Evolutionary conservation across 164 flowering plant genomes (phyloP).

Genomic region (Dillenia suffruticosa): DNA sequence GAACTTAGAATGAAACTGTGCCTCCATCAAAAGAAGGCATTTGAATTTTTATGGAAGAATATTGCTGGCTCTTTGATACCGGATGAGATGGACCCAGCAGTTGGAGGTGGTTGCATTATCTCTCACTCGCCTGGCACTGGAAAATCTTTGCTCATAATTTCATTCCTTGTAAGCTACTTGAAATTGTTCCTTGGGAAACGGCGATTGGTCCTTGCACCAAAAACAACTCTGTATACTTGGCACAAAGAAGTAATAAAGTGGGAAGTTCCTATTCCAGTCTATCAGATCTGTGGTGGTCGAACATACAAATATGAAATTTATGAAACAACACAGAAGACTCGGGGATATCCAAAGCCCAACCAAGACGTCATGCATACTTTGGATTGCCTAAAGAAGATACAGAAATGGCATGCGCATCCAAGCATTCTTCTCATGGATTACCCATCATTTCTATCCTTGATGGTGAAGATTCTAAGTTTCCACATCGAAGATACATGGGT

Average conservation of each 20-base stretch:
- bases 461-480: constrained; percentile 56
- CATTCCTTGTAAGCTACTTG: constrained; percentile 85
- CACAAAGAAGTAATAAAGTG: constrained; percentile 83
- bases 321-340: constrained; percentile 16
- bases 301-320: constrained; percentile 37
- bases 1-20: constrained; percentile 53
- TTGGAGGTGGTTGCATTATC: constrained; percentile 80
- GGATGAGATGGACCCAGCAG: constrained; percentile 36
- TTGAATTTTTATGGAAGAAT: constrained; percentile 86
- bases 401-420: constrained; percentile 83
- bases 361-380: constrained; percentile 64
- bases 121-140: constrained; percentile 98
- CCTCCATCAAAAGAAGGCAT: constrained; percentile 80
- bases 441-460: constrained; percentile 66
- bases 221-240: constrained; percentile 89
- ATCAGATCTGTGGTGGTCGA: constrained; percentile 66
- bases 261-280: constrained; percentile 72
- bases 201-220: constrained; percentile 90
- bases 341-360: constrained; percentile 39
- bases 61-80: constrained; percentile 77
- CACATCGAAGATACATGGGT: constrained; percentile 64
- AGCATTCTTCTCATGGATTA: constrained; percentile 95
- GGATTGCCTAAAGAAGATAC: constrained; percentile 81
- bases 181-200: constrained; percentile 74
- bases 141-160: constrained; percentile 76